Percentiles rank a stretch among this genome's conserved stretches.
Conservation (phyloP, 148 eudicot genomes). For the Nepenthes gracilis region DNA sequence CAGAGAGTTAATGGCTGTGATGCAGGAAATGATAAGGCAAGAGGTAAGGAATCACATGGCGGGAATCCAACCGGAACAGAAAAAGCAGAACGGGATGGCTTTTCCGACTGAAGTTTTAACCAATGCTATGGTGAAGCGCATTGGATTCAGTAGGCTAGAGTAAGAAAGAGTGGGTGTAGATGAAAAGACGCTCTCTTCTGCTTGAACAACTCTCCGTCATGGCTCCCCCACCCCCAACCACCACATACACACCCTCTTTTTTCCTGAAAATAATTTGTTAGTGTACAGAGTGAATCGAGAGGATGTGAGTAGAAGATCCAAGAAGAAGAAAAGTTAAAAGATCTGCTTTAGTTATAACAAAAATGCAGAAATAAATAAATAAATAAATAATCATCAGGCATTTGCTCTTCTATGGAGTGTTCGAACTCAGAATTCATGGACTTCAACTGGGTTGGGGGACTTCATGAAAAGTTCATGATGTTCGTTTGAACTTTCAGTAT, state of each 20-base stretch:
- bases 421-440: too few relatives aligned
- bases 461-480: too few relatives aligned
- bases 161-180: constrained; percentile 3
- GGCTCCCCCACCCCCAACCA: too few relatives aligned
- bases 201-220: neutral
- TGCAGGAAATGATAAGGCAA: constrained; percentile 47
- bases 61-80: constrained; percentile 2
- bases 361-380: too few relatives aligned
- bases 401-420: too few relatives aligned
- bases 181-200: neutral
- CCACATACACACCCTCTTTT: neutral
- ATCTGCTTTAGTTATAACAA: too few relatives aligned
- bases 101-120: constrained; percentile 29
- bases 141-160: constrained; percentile 37
- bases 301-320: too few relatives aligned
- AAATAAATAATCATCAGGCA: too few relatives aligned
- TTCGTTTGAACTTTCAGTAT: too few relatives aligned
- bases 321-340: too few relatives aligned
- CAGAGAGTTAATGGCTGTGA: constrained; percentile 33
- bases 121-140: constrained; percentile 27
- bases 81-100: constrained; percentile 18
- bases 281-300: constrained; percentile 1
- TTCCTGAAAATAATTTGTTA: constrained; percentile 9
- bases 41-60: constrained; percentile 48
- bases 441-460: too few relatives aligned